Base-by-base conservation (phyloP, 192 early-diverging fungal species). In the Umbelopsis sp. region DNA sequence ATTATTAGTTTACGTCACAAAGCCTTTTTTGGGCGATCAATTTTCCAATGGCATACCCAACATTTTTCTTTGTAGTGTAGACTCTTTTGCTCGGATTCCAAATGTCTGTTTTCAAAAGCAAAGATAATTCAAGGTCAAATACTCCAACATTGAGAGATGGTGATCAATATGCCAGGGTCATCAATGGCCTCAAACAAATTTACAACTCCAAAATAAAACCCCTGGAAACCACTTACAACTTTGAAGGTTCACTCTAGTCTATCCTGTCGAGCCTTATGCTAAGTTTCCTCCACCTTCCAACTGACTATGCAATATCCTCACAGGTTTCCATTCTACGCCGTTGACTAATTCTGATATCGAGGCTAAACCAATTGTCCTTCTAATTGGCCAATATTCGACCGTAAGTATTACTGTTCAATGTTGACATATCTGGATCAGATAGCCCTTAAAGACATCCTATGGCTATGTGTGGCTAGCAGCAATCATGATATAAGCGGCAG, bases 341-440 rank as follows among this genome's bases (percentile, higher is more conserved):
- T 75, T 94, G 71, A 91, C 93, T 10, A 85, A 92, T 75, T 86
- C 88, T 51, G 94, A 96, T 71, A 92, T 96, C 59, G 88, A 86
- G 67, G 91, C 94, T 16, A 94, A 94, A 76, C 95, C 95, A 3
- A 95, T 95, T 83, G 89, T 95, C 3, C 78, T 96, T 17, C 80
- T 96, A 21, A 78, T 96, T 71, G 95, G 95, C 6, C 94, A 95
- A 78, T 96, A 96, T 76, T 92, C 91, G 25, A 95, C 93, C 0
- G 88, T 88, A 68, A 53, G 76, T 81, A 34, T 36, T 17, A 26
- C 11, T 41, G 14, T 66, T 45, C 45, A 32, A 47, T 25, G 59
- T 12, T 8, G 20, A n/a, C 38, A 43, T 49, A 6, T 38, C 36
- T 38, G 3, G 5, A 41, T 11, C 38, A 6, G 7, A 41, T 6